phyloP scores from a whole-genome alignment of 2,329 filamentous ascomycete species.

The Penicillium brasilianum region DNA sequence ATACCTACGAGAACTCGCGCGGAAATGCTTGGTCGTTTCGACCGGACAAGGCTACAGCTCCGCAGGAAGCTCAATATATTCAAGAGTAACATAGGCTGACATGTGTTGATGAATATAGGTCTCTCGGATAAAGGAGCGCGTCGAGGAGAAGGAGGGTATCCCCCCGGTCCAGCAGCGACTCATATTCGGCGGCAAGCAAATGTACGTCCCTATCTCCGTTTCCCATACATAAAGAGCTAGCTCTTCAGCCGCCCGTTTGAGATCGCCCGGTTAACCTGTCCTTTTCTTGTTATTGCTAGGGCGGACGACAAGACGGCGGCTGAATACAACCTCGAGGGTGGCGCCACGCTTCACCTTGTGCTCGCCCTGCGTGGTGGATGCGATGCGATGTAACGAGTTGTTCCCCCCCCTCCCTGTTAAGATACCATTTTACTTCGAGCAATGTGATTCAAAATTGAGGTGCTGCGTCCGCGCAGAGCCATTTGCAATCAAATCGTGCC shows the following conservation, averaged over 20 bases:
- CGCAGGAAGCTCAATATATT: background rate
- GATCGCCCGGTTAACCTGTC: background rate
- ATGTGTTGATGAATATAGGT: constrained; percentile 62
- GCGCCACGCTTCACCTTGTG: constrained; percentile 92
- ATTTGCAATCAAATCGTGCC: background rate
- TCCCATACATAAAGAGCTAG: constrained; percentile 17
- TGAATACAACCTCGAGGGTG: constrained; percentile 89
- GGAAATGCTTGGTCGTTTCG: background rate
- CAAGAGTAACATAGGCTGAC: background rate
- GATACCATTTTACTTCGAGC: constrained; percentile 11
- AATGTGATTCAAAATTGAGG: constrained; percentile 12
- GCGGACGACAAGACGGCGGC: constrained; percentile 90
- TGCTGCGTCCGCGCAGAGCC: background rate
- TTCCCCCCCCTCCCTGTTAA: background rate
- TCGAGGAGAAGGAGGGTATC: constrained; percentile 99
- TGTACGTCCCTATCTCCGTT: constrained; percentile 61
- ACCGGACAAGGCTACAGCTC: background rate
- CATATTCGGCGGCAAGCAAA: constrained; percentile 97
- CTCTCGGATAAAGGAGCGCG: constrained; percentile 95
- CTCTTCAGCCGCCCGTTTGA: background rate
- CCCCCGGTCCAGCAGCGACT: constrained; percentile 94
- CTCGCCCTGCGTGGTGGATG: constrained; percentile 85
- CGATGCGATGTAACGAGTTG: constrained; percentile 19
- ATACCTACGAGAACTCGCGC: background rate
- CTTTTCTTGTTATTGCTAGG: constrained; percentile 58